A percentile compares a stretch with the other conserved stretches of the same genome.
These are phyloP conservation scores for Colletotrichum scovillei DNA, from an alignment of 2,329 filamentous ascomycete species.

Conservation along the genomic window DNA sequence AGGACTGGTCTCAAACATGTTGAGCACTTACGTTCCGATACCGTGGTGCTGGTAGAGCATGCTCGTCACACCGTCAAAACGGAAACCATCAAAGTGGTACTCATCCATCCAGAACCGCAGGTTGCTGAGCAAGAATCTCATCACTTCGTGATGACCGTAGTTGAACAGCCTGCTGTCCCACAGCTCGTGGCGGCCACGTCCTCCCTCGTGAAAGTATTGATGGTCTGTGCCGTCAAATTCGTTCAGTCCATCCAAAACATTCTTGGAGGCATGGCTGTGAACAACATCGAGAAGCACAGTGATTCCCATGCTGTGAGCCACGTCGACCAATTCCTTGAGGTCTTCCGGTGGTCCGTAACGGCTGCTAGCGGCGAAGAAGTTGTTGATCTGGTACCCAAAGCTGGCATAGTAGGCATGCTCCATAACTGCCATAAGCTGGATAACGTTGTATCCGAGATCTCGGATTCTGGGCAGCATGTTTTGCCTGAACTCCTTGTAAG, in stretches of 20 bases:
- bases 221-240: conserved; percentile 96
- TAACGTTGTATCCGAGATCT: conserved; percentile 92
- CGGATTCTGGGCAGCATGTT: conserved; percentile 94
- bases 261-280: conserved; percentile 98
- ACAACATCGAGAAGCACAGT: conserved; percentile 95
- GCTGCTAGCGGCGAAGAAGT: conserved; percentile 97
- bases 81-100: conserved; percentile 95
- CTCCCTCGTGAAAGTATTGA: conserved; percentile 92
- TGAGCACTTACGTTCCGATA: conserved; percentile 84
- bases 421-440: conserved; percentile 99
- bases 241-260: conserved; percentile 93
- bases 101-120: conserved; percentile 99
- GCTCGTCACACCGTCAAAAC: conserved; percentile 97
- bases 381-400: conserved; percentile 99
- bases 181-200: conserved; percentile 86
- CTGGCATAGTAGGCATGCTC: conserved; percentile 99
- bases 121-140: conserved; percentile 96
- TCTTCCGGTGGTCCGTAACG: conserved; percentile 95
- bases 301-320: conserved; percentile 90
- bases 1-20: neutral
- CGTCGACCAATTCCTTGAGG: conserved; percentile 95
- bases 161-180: conserved; percentile 99
- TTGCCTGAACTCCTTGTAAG: conserved; percentile 96
- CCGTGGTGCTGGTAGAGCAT: conserved; percentile 98
- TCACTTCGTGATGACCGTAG: conserved; percentile 92